phyloP scores from a whole-genome alignment of 805 yeast genomes.

The Torulaspora franciscae region DNA sequence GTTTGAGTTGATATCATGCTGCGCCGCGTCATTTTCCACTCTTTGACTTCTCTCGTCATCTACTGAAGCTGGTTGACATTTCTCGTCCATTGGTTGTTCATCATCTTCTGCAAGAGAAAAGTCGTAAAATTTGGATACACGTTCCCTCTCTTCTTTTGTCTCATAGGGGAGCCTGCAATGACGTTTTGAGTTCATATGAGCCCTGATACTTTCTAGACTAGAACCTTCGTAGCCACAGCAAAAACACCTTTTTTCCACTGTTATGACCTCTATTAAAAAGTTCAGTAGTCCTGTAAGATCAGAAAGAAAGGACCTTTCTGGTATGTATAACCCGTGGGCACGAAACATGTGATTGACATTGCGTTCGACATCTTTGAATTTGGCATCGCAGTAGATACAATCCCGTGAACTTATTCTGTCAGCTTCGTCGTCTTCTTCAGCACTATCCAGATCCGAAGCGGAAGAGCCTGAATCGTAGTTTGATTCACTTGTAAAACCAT shows the following conservation, averaged over 20 bases:
- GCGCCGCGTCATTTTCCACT: slow-evolving; percentile 31
- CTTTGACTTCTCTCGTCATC: slow-evolving; percentile 31
- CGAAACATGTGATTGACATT: slow-evolving; percentile 73
- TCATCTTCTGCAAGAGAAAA: slow-evolving; percentile 60
- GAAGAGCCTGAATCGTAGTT: slow-evolving; percentile 34
- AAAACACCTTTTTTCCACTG: slow-evolving; percentile 78
- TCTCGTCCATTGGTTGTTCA: slow-evolving; percentile 25
- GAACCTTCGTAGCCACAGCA: slow-evolving; percentile 82
- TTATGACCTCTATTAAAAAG: slow-evolving; percentile 74
- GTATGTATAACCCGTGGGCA: slow-evolving; percentile 80
- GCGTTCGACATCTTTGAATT: slow-evolving; percentile 49
- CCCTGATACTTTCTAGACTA: slow-evolving; percentile 77
- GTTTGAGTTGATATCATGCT: slow-evolving; percentile 30
- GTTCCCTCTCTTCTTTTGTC: slow-evolving; percentile 65
- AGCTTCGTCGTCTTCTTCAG: slow-evolving; percentile 27
- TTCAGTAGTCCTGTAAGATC: slow-evolving; percentile 69
- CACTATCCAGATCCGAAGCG: slow-evolving; percentile 25
- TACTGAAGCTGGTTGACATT: slow-evolving; percentile 28
- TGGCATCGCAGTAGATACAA: slow-evolving; percentile 55
- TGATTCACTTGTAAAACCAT: slow-evolving; percentile 41
- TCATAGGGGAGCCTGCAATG: slow-evolving; percentile 92
- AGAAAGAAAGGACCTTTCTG: slow-evolving; percentile 66
- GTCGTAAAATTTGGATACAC: slow-evolving; percentile 78
- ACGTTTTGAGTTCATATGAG: slow-evolving; percentile 78
- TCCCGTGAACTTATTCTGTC: slow-evolving; percentile 40